These are phyloP conservation scores for Amphibolis antarctica DNA, from an alignment of 106 monocot species.

Conservation along the genomic window DNA sequence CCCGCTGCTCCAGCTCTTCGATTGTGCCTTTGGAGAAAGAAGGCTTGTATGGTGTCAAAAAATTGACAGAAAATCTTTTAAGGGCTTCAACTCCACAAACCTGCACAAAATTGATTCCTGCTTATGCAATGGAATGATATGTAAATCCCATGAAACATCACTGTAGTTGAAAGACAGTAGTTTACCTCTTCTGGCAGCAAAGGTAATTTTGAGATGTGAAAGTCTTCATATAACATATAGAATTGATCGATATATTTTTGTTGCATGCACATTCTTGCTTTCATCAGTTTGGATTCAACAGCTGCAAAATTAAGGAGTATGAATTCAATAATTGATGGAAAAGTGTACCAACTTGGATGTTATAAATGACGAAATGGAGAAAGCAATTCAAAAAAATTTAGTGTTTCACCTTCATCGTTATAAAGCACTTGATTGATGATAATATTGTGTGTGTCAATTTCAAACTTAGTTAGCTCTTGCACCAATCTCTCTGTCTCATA, in stretches of 20 bases:
- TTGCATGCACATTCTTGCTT: constrained; percentile 77
- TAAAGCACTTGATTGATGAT: constrained; percentile 84
- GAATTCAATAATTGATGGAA: neutral
- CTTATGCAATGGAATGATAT: neutral
- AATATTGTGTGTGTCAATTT: constrained; percentile 84
- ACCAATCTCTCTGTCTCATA: constrained; percentile 88
- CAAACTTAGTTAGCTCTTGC: constrained; percentile 77
- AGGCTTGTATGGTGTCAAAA: constrained; percentile 54
- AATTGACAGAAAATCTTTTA: constrained; percentile 55
- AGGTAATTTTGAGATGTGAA: constrained; percentile 83
- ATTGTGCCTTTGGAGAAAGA: constrained; percentile 33
- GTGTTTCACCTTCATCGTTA: constrained; percentile 52
- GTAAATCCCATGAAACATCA: neutral
- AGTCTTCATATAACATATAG: constrained; percentile 85
- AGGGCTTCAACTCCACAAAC: constrained; percentile 74
- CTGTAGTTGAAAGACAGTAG: neutral
- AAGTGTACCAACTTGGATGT: neutral
- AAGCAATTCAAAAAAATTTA: too few relatives aligned
- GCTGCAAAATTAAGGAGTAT: constrained; percentile 19
- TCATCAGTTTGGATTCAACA: constrained; percentile 64
- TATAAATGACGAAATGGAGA: neutral
- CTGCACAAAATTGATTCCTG: constrained; percentile 14
- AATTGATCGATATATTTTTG: constrained; percentile 91
- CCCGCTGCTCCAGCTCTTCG: constrained; percentile 60
- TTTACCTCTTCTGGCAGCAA: constrained; percentile 79